Evolutionary conservation across 352 stramenopile genomes (phyloP).

Genomic region (Phytophthora colocasiae): DNA sequence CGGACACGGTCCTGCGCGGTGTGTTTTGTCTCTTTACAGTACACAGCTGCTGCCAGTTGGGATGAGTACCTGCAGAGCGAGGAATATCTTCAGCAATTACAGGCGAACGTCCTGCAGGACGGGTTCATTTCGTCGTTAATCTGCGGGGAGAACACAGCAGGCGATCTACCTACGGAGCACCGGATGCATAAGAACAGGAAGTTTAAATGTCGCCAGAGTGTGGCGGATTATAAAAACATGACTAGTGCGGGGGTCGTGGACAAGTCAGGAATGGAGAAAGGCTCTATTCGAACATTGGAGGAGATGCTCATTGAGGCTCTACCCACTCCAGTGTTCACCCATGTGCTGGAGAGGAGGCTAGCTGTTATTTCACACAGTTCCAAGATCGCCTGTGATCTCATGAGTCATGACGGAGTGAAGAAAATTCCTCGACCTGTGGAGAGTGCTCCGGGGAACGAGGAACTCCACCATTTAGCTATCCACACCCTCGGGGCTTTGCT

Average conservation of each 20-base stretch:
- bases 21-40: constrained; percentile 83
- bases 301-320: constrained; percentile 83
- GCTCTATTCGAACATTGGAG: constrained; percentile 76
- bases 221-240: constrained; percentile 84
- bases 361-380: constrained; percentile 87
- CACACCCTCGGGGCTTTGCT: constrained; percentile 79
- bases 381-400: constrained; percentile 61
- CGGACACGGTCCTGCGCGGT: constrained; percentile 78
- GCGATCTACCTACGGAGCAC: constrained; percentile 85
- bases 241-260: constrained; percentile 83
- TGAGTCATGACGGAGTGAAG: constrained; percentile 56
- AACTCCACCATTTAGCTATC: constrained; percentile 87
- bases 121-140: constrained; percentile 82
- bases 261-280: constrained; percentile 74
- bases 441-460: constrained; percentile 46
- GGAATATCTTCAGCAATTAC: constrained; percentile 74
- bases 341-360: constrained; percentile 77
- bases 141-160: constrained; percentile 71
- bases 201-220: constrained; percentile 82
- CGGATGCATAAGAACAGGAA: constrained; percentile 89
- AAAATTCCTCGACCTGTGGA: constrained; percentile 51
- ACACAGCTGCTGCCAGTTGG: constrained; percentile 71
- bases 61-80: constrained; percentile 88
- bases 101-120: constrained; percentile 80
- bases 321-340: constrained; percentile 80